These are phyloP conservation scores for Pythium coloratum DNA, from an alignment of 352 stramenopile species.

Conservation along the genomic window DNA sequence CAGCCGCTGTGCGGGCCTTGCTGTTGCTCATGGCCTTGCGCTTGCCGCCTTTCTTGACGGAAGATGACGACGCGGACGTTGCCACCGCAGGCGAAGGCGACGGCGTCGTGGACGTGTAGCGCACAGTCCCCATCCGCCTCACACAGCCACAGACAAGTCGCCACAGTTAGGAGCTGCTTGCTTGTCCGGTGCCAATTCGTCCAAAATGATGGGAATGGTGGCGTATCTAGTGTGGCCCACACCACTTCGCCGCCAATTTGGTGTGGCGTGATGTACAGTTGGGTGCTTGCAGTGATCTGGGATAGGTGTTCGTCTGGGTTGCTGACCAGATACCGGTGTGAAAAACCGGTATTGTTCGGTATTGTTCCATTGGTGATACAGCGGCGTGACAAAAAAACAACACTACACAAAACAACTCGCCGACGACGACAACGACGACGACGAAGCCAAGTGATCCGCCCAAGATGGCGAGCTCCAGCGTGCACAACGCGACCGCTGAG, in stretches of 20 bases:
- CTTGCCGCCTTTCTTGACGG: constrained; percentile 21
- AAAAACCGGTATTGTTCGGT: no score
- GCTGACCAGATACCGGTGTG: constrained; percentile 1
- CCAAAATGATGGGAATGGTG: not conserved
- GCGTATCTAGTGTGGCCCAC: constrained; percentile 8
- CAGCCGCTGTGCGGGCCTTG: not conserved
- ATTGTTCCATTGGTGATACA: constrained; percentile 1
- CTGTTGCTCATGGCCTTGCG: constrained; percentile 11
- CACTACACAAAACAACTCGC: constrained; percentile 1
- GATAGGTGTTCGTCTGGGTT: not conserved
- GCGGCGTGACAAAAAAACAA: constrained; percentile 3
- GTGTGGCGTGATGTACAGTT: constrained; percentile 4
- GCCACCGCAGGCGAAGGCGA: not conserved
- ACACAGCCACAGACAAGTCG: not conserved
- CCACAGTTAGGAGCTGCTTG: not conserved
- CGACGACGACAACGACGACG: not conserved
- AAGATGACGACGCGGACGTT: constrained; percentile 13
- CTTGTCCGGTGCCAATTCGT: no score
- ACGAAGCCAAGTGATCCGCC: not conserved
- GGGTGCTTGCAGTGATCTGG: not conserved
- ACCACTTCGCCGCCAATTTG: not conserved
- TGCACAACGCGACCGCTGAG: constrained; percentile 1
- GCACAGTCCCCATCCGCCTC: constrained; percentile 19
- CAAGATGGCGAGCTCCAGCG: constrained; percentile 8
- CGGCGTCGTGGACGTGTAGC: constrained; percentile 17